A percentile compares a stretch with the other conserved stretches of the same genome.
These are phyloP conservation scores for Aspergillus japonicus DNA, from an alignment of 2,329 filamentous ascomycete genomes.

Conservation along the genomic window DNA sequence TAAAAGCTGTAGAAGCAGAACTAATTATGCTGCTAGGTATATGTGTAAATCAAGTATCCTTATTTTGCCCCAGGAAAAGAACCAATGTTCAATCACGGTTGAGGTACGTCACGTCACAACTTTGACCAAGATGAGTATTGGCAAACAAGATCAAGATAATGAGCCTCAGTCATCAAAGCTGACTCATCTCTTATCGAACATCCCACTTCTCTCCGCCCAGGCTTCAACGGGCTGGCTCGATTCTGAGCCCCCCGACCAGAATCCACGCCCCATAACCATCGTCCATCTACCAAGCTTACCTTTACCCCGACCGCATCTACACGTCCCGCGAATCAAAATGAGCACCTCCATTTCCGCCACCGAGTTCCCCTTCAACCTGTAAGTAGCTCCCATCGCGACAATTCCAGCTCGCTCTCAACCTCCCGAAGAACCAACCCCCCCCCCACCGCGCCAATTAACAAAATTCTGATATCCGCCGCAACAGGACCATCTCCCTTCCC, in stretches of 20 bases:
- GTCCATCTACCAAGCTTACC: background rate
- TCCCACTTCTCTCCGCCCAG: slow-evolving; percentile 6
- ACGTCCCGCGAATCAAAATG: slow-evolving; percentile 15
- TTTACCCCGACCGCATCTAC: background rate
- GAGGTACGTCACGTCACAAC: no score
- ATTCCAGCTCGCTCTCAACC: slow-evolving; percentile 3
- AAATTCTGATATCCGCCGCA: slow-evolving; percentile 2
- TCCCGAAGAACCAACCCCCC: background rate
- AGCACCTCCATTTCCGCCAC: slow-evolving; percentile 19
- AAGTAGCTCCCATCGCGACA: slow-evolving; percentile 15
- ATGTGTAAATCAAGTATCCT: no score
- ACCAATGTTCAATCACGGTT: no score
- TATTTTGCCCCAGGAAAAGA: no score
- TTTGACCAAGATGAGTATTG: no score
- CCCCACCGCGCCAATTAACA: slow-evolving; percentile 7
- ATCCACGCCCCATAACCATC: background rate
- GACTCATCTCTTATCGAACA: slow-evolving; percentile 7
- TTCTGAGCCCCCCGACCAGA: background rate
- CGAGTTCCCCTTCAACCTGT: slow-evolving; percentile 43
- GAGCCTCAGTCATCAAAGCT: background rate
- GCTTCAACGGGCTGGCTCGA: background rate
- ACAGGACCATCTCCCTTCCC: slow-evolving; percentile 71
- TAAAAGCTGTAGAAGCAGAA: no score
- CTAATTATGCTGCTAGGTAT: no score
- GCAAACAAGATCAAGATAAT: no score